Conservation (phyloP, 2,329 filamentous ascomycete species). For the Fusarium sp. region DNA sequence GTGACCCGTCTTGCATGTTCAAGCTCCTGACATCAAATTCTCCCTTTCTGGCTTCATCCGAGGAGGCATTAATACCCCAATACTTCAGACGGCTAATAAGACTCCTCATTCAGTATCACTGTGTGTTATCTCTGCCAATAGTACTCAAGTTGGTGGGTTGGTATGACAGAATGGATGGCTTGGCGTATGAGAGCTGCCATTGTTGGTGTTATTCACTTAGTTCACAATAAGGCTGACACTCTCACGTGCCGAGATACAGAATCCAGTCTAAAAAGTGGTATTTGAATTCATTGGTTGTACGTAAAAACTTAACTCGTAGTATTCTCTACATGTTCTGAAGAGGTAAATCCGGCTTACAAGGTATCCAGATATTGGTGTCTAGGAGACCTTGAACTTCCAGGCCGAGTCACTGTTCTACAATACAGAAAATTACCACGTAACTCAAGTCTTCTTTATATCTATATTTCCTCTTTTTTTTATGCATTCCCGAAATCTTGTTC, state of each 20-base stretch:
- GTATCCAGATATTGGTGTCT: not conserved
- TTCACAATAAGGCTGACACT: fast-evolving
- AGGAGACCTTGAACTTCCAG: too few species aligned
- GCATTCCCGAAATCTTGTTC: not conserved
- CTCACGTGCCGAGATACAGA: fast-evolving
- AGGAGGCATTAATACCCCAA: not conserved
- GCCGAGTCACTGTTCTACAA: not conserved
- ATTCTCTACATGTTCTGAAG: fast-evolving
- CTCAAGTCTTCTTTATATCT: not conserved
- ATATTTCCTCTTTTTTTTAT: too few species aligned
- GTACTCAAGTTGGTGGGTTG: too few species aligned
- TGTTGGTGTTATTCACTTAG: not conserved
- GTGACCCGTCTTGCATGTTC: not conserved
- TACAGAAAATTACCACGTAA: not conserved
- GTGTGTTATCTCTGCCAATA: fast-evolving
- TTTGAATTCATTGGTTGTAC: fast-evolving
- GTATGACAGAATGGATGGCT: not conserved
- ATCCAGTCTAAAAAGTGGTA: fast-evolving
- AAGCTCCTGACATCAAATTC: not conserved
- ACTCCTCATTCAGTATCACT: too few species aligned
- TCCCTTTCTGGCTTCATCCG: not conserved
- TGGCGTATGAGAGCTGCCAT: not conserved
- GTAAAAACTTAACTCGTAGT: not conserved
- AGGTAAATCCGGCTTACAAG: too few species aligned
- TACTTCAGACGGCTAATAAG: not conserved